These are phyloP conservation scores for Gardenia jasminoides DNA, from an alignment of 257 asterid species.

Conservation along the genomic window DNA sequence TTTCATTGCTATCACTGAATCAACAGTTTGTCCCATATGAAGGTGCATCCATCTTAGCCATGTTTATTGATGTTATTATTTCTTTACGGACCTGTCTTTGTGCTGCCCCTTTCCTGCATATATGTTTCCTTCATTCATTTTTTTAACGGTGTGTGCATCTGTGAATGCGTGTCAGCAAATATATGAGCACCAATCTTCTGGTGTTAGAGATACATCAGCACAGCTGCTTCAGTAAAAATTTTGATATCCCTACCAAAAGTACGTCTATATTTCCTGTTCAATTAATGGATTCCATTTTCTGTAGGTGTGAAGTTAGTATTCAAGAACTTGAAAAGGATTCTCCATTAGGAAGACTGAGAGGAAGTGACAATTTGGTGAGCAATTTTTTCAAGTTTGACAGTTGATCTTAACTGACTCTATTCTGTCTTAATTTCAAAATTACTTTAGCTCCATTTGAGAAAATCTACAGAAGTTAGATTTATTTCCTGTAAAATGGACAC, in stretches of 20 bases:
- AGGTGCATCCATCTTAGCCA: not conserved
- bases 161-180: too few relatives aligned
- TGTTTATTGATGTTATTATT: not conserved
- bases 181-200: not conserved
- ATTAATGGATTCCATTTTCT: constrained; percentile 1
- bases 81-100: not conserved
- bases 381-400: constrained; percentile 1
- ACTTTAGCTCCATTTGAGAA: not conserved
- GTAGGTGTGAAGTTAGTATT: constrained; percentile 85
- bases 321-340: constrained; percentile 86
- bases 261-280: not conserved
- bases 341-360: constrained; percentile 77
- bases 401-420: not conserved
- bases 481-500: too few relatives aligned
- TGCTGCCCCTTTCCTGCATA: not conserved
- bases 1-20: not conserved
- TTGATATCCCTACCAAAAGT: not conserved
- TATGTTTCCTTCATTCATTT: not conserved
- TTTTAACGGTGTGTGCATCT: not conserved
- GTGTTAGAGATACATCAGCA: not conserved
- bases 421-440: not conserved
- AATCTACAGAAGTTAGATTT: constrained; percentile 1
- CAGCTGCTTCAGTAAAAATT: constrained; percentile 9
- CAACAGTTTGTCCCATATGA: not conserved
- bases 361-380: constrained; percentile 93